Evolutionary conservation across 805 yeast genomes (phyloP), one percentile per base, ranked within the genome.

Genomic region (Lipomyces yamadae): DNA sequence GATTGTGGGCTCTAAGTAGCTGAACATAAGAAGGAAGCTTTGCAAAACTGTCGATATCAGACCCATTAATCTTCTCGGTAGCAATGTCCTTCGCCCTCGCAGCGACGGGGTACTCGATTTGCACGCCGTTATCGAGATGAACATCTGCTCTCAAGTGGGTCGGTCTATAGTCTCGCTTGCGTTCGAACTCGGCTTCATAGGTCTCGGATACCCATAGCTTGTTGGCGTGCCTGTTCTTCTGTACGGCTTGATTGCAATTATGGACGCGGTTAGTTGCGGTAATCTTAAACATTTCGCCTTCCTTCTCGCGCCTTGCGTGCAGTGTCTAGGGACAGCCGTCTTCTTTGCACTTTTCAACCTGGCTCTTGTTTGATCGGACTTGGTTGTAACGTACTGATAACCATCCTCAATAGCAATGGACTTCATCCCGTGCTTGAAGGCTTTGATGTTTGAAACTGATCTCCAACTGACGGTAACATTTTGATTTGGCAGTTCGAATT

Each of bases 121-220:
- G 18, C 33, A 50, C 54, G 2, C 32, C 32, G 3, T 50, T 13
- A 50, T 50, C 54, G 32, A 50, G 54, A 50, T 30, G 54, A 50
- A 18, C 54, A 50, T 50, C 54, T 18, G n/a, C 54, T 29, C 32
- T 50, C 54, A 50, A 50, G 37, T 34, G 37, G 5, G 37, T 34
- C 2, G 37, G 37, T 37, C 54, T 50, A 5, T 50, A 18, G 11
- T 1, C 1, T 29, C 32, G 8, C 54, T 50, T 50, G 1, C 37
- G 37, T 11, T 34, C 37, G 6, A 34, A 1, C 2, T 34, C 3
- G 11, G 11, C 5, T 11, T 34, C 37, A 34, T 11, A 34, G n/a
- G n/a, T 34, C 6, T 34, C 37, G 1, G 37, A 34, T 1, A 34
- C 37, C 37, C 37, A 34, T 4, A 7, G 4, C 10, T 34, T 34